phyloP scores from a whole-genome alignment of 2,329 filamentous ascomycete species.

The Dichotomopilus funicola region DNA sequence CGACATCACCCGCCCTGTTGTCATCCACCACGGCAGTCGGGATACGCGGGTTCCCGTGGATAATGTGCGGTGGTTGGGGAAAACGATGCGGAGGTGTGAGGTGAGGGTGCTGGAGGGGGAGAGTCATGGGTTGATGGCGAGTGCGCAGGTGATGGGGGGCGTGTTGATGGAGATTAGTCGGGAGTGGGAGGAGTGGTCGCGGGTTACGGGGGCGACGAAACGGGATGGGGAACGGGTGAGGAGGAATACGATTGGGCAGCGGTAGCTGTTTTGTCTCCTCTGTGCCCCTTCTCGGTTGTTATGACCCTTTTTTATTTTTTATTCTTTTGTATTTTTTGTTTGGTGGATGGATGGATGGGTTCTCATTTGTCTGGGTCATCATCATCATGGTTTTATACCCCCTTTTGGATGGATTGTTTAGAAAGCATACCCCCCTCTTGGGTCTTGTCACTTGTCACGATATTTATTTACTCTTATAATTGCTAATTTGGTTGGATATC shows the following conservation, averaged over 20 bases:
- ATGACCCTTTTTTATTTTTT: neutral
- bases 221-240: conserved; percentile 24
- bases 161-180: conserved; percentile 91
- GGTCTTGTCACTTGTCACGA: neutral
- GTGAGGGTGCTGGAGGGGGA: conserved; percentile 86
- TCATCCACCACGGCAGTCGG: conserved; percentile 88
- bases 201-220: conserved; percentile 40
- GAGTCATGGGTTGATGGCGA: conserved; percentile 94
- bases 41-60: conserved; percentile 91
- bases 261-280: conserved; percentile 15
- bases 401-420: neutral
- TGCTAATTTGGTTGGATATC: too few species aligned
- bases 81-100: conserved; percentile 88
- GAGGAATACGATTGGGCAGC: conserved; percentile 25
- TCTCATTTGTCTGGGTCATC: neutral
- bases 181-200: conserved; percentile 88
- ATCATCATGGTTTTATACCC: neutral
- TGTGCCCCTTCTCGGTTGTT: too few species aligned
- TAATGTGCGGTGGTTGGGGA: conserved; percentile 90
- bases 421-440: neutral
- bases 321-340: too few species aligned
- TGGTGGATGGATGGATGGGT: neutral
- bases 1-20: conserved; percentile 82
- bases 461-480: neutral
- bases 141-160: conserved; percentile 82